Evolutionary conservation across 768 basidiomycete genomes (phyloP), one percentile per base, ranked within the genome.

Genomic region (Podaxis carcinomalis): DNA sequence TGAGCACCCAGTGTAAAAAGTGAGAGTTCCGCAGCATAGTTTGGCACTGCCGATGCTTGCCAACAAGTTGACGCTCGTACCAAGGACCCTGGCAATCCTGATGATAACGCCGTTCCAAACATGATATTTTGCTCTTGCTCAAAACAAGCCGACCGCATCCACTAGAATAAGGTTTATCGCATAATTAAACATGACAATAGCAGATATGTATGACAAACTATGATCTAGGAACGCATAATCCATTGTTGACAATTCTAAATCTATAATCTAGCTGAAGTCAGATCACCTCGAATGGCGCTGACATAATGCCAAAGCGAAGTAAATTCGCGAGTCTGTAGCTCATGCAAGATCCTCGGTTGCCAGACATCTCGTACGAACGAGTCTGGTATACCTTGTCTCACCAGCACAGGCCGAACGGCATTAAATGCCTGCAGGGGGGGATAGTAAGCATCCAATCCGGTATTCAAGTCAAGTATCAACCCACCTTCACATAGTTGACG

Each of bases 231-330:
- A 44, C 6, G 1, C 6, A 13, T 3, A 16, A 14, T 44, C 2
- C n/a, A 16, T 44, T 7, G 32, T 32, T 0, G 32, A 32, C 7
- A 32, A 32, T 9, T 9, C 32, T 32, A 9, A 32, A 32, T 32
- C 32, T 32, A 44, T 19, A 44, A 44, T 19, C 19, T 19, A 44
- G 42, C 42, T n/a, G 19, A 14, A 19, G n/a, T 44, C 9, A 14
- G 19, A 7, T 44, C 42, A 23, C 23, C 49, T 16, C 52, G 52
- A 21, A 54, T 11, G 11, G 52, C 35, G 14, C 52, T 54, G 35
- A 23, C 25, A 37, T 54, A 54, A 21, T 54, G 52, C 52, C 52
- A 54, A 36, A 54, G 52, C n/a, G 52, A 54, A 39, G 36, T 54
- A 39, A 54, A 54, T 10, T 54, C 5, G 2, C 52, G 54, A 5